phyloP scores from a whole-genome alignment of 768 basidiomycete species.

The Chalciporus pseudorubinellus region DNA sequence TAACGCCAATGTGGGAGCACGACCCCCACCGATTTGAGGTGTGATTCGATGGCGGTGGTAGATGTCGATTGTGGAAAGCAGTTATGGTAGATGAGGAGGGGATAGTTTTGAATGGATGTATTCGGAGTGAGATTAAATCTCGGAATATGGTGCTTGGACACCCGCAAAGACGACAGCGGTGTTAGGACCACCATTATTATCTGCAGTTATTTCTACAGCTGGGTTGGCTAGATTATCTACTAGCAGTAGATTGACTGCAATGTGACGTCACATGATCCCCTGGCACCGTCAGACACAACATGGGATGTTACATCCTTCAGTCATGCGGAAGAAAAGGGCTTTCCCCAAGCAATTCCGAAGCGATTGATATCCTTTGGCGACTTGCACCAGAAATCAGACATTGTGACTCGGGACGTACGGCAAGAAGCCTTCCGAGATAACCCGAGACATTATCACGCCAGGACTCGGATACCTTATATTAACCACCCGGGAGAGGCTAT shows the following conservation, averaged over 20 bases:
- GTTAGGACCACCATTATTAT: conserved; percentile 10
- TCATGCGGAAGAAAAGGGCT: no score
- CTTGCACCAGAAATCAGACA: no score
- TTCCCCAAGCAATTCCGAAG: no score
- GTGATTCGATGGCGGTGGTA: conserved; percentile 31
- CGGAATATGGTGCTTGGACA: conserved; percentile 33
- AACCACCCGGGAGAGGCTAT: not conserved
- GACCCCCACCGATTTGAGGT: conserved; percentile 33
- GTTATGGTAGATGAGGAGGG: conserved; percentile 38
- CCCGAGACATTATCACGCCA: conserved; percentile 4
- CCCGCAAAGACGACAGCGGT: conserved; percentile 24
- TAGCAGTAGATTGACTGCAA: no score
- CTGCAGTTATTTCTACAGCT: no score
- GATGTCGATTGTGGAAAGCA: conserved; percentile 26
- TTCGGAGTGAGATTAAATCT: conserved; percentile 35
- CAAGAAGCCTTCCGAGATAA: conserved; percentile 11
- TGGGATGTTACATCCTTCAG: not conserved
- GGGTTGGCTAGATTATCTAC: no score
- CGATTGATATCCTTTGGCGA: no score
- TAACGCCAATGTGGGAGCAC: conserved; percentile 42
- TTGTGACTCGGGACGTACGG: not conserved
- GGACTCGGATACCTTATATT: not conserved
- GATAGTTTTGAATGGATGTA: conserved; percentile 32
- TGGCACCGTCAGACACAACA: no score
- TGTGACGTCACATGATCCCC: not conserved